Evolutionary conservation across 345 rosid genomes (phyloP).

Genomic region (Moricandia moricandioides): DNA sequence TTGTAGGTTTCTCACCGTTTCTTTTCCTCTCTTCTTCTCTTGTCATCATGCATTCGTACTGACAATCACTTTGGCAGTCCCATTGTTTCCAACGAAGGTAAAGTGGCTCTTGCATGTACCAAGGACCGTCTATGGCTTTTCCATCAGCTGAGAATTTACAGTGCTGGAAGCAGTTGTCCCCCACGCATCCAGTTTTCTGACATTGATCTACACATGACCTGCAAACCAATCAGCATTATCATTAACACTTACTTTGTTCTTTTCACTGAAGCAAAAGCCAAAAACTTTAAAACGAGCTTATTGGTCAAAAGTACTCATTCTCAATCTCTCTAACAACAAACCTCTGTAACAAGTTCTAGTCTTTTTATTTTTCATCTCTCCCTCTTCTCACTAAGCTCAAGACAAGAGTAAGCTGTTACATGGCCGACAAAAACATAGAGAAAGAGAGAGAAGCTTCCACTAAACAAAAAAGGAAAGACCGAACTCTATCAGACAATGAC

Average conservation of each 20-base stretch:
- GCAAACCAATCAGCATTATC: constrained; percentile 25
- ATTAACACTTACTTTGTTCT: constrained; percentile 4
- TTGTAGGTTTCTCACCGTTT: constrained; percentile 65
- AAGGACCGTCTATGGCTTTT: constrained; percentile 67
- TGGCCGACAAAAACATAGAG: constrained; percentile 17
- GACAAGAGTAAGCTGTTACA: not conserved
- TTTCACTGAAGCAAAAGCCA: not conserved
- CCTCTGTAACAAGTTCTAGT: not conserved
- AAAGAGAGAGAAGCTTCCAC: constrained; percentile 24
- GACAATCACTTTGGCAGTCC: constrained; percentile 76
- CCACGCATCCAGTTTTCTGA: constrained; percentile 79
- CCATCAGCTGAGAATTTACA: constrained; percentile 92
- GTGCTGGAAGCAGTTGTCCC: constrained; percentile 71
- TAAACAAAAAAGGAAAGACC: not conserved
- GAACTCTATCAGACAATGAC: constrained; percentile 17
- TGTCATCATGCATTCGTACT: constrained; percentile 73
- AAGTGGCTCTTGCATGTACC: constrained; percentile 91
- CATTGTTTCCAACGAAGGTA: constrained; percentile 85
- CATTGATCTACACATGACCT: constrained; percentile 78
- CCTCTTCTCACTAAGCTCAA: not conserved
- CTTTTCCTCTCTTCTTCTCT: constrained; percentile 75
- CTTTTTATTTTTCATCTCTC: not conserved
- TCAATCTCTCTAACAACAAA: not conserved
- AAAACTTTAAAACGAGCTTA: not conserved
- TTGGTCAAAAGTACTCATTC: too few species aligned